Evolutionary conservation across 2,329 filamentous ascomycete genomes (phyloP).

Genomic region (Xylaria sp.): DNA sequence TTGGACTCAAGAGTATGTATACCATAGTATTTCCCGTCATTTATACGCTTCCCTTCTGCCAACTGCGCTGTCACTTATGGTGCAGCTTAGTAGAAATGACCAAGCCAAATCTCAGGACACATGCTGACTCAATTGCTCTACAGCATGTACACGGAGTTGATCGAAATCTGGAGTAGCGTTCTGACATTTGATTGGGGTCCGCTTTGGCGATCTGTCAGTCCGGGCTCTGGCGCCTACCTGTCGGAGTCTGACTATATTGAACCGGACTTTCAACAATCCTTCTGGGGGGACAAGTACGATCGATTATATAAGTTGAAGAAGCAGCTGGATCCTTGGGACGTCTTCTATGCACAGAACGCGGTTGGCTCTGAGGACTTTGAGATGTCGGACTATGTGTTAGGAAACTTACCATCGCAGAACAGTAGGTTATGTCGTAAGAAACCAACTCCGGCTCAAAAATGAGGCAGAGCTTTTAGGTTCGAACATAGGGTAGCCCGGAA

Average conservation of each 20-base stretch:
- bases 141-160: slow-evolving; percentile 44
- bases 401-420: slow-evolving; percentile 45
- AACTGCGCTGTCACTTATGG: neutral
- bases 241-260: slow-evolving; percentile 53
- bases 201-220: slow-evolving; percentile 41
- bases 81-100: neutral
- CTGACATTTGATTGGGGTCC: slow-evolving; percentile 43
- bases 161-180: slow-evolving; percentile 42
- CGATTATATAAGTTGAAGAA: slow-evolving; percentile 51
- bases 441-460: slow-evolving; percentile 19
- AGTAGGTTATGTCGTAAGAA: slow-evolving; percentile 44
- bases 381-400: slow-evolving; percentile 45
- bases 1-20: slow-evolving; percentile 37
- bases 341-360: slow-evolving; percentile 52
- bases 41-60: neutral
- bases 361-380: slow-evolving; percentile 54
- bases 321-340: slow-evolving; percentile 49
- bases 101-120: neutral
- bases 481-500: no score
- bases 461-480: neutral
- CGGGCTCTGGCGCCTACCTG: slow-evolving; percentile 44
- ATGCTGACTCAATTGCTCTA: slow-evolving; percentile 31
- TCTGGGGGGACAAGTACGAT: slow-evolving; percentile 52
- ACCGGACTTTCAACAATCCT: slow-evolving; percentile 51
- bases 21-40: neutral